Evolutionary conservation across 495 filamentous ascomycete genomes (phyloP).

Genomic region (Talaromyces stipitatus): DNA sequence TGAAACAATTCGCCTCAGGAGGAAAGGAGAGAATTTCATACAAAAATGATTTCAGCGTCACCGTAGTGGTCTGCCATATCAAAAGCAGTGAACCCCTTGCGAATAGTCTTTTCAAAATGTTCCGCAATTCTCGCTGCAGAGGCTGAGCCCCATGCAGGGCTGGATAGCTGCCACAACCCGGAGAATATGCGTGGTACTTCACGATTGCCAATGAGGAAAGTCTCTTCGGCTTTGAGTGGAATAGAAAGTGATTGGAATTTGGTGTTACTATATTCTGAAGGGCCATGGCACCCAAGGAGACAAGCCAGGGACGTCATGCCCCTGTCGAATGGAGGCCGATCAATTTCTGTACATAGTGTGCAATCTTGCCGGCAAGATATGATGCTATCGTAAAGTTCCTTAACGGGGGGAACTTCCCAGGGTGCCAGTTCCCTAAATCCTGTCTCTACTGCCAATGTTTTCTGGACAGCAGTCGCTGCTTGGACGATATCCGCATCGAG

Average conservation of each 20-base stretch:
- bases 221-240: constrained; percentile 13
- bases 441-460: constrained; percentile 18
- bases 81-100: constrained; percentile 19
- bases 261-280: neutral
- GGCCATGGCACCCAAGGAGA: constrained; percentile 3
- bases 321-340: constrained; percentile 4
- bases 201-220: constrained; percentile 20
- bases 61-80: constrained; percentile 45
- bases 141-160: constrained; percentile 36
- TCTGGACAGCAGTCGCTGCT: constrained; percentile 32
- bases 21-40: constrained; percentile 4
- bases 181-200: constrained; percentile 30
- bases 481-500: constrained; percentile 37
- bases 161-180: constrained; percentile 38
- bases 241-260: neutral
- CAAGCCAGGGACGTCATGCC: constrained; percentile 7
- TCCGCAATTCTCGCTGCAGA: constrained; percentile 16
- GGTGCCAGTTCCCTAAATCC: constrained; percentile 4
- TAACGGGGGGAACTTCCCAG: neutral
- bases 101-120: constrained; percentile 18
- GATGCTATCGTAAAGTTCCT: neutral
- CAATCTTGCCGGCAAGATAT: neutral
- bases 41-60: constrained; percentile 27
- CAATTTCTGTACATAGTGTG: neutral
- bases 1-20: too few species aligned